These are phyloP conservation scores for Barnettozyma populi DNA, from an alignment of 805 yeast species.

Conservation along the genomic window DNA sequence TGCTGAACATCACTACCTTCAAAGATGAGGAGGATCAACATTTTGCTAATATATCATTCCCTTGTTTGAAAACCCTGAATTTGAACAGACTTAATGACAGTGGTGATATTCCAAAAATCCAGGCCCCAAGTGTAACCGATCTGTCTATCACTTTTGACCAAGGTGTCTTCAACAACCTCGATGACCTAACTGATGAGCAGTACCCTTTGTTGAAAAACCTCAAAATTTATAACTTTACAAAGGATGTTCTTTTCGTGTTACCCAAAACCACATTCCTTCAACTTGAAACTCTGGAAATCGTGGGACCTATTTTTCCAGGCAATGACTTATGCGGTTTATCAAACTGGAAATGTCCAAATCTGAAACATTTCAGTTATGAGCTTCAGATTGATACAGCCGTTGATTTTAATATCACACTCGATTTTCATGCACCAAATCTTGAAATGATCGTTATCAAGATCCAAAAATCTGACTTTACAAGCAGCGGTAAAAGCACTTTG, in stretches of 20 bases:
- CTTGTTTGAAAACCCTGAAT: constrained; percentile 1
- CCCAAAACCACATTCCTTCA: not conserved
- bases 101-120: constrained; percentile 5
- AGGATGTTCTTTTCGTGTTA: not conserved
- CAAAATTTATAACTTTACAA: constrained; percentile 1
- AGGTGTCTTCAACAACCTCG: not conserved
- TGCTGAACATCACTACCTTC: constrained; percentile 4
- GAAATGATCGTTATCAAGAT: not conserved
- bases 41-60: not conserved
- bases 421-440: constrained; percentile 1
- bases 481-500: not conserved
- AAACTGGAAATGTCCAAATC: constrained; percentile 1
- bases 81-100: constrained; percentile 5
- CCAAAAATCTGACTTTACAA: not conserved
- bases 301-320: not conserved
- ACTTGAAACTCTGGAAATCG: constrained; percentile 1
- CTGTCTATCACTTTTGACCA: constrained; percentile 5
- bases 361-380: constrained; percentile 3
- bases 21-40: constrained; percentile 5
- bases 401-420: not conserved
- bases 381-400: not conserved
- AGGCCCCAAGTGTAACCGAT: constrained; percentile 1
- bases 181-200: not conserved
- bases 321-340: not conserved
- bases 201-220: constrained; percentile 1